Evolutionary conservation across 192 early-diverging fungal genomes (phyloP), one percentile per base, ranked within the genome.

Genomic region (Coemansia furcata): DNA sequence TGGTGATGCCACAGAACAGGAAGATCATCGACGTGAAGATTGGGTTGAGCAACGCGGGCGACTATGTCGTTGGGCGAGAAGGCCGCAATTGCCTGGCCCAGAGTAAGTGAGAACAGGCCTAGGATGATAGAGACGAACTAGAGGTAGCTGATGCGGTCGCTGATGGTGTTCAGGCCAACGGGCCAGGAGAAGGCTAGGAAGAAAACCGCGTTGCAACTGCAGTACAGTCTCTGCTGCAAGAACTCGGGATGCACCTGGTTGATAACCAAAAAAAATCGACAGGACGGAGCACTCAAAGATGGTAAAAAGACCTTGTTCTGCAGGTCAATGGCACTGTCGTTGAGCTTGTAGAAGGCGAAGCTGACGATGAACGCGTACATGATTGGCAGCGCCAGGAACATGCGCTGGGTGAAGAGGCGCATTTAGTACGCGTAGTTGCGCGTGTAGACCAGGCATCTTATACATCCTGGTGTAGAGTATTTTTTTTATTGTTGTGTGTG

Each of bases 281-380:
- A 90, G 71, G 8, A 86, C 55, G 9, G 82, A 69, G 59, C 68
- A 72, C 66, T 80, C 67, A 66, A 86, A 87, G 38, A 84, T 68
- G 52, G 74, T 73, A 62, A 89, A 85, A 26, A 26, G 35, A 86
- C 84, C 69, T 86, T 85, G 78, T 87, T 86, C 63, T 85, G 83
- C 66, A 90, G 73, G 60, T 87, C 87, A 10, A 71, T 40, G n/a
- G 84, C 67, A 23, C 76, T 68, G 67, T 86, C 69, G 64, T 69
- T 76, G 17, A 90, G 79, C 47, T 88, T 85, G 77, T 81, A 88
- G 77, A 88, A 93, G 9, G 88, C 76, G 77, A 93, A 86, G 40
- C 89, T 88, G 68, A 88, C 80, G n/a, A 89, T 68, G 14, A 93
- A 68, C 38, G 82, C 87, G 55, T 72, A 69, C 32, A 88, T 65